phyloP scores from a whole-genome alignment of 2,329 filamentous ascomycete species.

The Grosmannia clavigera region DNA sequence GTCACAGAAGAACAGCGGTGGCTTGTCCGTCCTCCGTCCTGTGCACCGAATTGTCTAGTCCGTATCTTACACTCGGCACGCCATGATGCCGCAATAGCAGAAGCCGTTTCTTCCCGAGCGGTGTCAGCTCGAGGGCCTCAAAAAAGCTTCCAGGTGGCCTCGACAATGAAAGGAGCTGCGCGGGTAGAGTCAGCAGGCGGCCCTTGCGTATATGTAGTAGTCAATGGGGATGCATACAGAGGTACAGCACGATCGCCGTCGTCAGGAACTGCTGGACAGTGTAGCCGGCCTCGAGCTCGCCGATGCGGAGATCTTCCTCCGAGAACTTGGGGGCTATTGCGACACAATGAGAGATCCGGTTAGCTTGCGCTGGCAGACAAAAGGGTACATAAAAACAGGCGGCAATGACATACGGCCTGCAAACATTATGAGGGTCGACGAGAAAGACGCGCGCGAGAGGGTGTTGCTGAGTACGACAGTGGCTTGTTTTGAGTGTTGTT shows the following conservation, averaged over 20 bases:
- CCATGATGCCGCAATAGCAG: not conserved
- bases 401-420: constrained; percentile 40
- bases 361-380: not conserved
- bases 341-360: not conserved
- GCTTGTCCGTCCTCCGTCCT: not conserved
- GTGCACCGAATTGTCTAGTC: not conserved
- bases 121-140: constrained; percentile 10
- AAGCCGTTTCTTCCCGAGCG: not conserved
- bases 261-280: constrained; percentile 56
- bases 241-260: constrained; percentile 57
- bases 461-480: not conserved
- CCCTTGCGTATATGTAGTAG: too few species aligned
- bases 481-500: not conserved
- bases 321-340: constrained; percentile 43
- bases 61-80: not conserved
- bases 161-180: constrained; percentile 45
- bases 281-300: constrained; percentile 54
- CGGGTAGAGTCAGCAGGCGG: not conserved
- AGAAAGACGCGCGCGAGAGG: not conserved
- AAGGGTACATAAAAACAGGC: not conserved
- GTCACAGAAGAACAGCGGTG: not conserved
- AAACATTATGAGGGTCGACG: constrained; percentile 36
- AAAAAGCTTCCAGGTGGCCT: constrained; percentile 27
- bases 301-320: constrained; percentile 55
- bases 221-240: constrained; percentile 45